Percentiles rank a stretch among this genome's conserved stretches.
Evolutionary conservation across 305 asterid genomes (phyloP).

Genomic region (Euphrasia arctica): DNA sequence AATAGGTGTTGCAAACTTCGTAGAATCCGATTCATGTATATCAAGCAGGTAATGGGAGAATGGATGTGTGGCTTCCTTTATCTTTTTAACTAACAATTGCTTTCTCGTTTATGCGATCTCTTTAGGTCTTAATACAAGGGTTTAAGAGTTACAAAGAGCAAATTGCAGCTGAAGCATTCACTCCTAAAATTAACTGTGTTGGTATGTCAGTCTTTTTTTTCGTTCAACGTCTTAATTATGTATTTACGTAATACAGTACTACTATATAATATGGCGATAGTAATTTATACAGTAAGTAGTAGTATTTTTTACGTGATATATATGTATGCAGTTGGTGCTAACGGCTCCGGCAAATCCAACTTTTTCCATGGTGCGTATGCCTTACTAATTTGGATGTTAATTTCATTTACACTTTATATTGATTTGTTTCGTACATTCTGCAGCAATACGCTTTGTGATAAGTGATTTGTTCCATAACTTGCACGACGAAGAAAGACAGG

Average conservation of each 20-base stretch:
- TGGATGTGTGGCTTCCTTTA: background rate
- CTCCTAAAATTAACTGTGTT: slow-evolving; percentile 94
- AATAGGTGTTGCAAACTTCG: slow-evolving; percentile 12
- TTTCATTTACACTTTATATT: background rate
- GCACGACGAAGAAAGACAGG: slow-evolving; percentile 92
- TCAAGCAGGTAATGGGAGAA: slow-evolving; percentile 68
- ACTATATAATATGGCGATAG: background rate
- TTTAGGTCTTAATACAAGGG: slow-evolving; percentile 89
- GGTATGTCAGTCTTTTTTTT: slow-evolving; percentile 44
- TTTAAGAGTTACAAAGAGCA: slow-evolving; percentile 96
- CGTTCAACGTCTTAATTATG: background rate
- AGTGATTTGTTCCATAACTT: slow-evolving; percentile 90
- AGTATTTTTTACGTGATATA: slow-evolving; percentile 3
- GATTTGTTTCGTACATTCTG: too few species aligned
- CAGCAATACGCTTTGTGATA: slow-evolving; percentile 96
- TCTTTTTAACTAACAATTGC: slow-evolving; percentile 1
- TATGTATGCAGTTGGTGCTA: slow-evolving; percentile 82
- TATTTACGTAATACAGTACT: slow-evolving; percentile 15
- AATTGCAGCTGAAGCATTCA: slow-evolving; percentile 83
- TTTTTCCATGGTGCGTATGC: slow-evolving; percentile 84
- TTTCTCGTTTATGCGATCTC: slow-evolving; percentile 11
- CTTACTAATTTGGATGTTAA: slow-evolving; percentile 22
- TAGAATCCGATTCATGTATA: slow-evolving; percentile 50
- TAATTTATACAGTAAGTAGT: background rate
- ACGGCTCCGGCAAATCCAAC: slow-evolving; percentile 98